Base-by-base conservation (phyloP, 1,284 basidiomycete species). In the Microbotryum intermedium region DNA sequence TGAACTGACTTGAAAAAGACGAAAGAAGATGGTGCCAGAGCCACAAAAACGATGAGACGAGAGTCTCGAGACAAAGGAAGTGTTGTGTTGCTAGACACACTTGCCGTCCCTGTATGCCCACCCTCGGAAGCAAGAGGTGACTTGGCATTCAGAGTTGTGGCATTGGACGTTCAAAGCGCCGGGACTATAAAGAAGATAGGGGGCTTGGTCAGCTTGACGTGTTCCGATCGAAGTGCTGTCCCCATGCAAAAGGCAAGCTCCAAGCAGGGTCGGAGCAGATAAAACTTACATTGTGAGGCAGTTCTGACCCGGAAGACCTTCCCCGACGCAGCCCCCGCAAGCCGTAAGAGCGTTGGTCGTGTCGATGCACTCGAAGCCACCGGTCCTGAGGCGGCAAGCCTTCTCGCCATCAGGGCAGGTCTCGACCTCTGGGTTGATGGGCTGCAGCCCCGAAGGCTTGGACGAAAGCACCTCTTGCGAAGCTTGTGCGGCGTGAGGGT, bases 281-380 rank as follows among this genome's bases (percentile, higher is more conserved):
- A 34, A 18, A 39, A 39, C 34, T 39, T 11, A 39, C 34, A 65
- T 65, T n/a, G 54, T 52, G 18, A 65, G 58, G 58, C 63, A 65
- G 63, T 65, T 53, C 39, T 34, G 42, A 11, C 63, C 63, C 11
- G 52, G 3, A 46, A 43, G 11, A 43, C 55, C 55, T 5, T 46
- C 29, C 7, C 55, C 60, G 34, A 56, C 50, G 53, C 60, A 65
- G 11, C 63, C 60, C 8, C 63, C 63, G 49, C 63, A 61, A 10
- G 55, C 23, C 4, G 52, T 49, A 21, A 65, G 57, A n/a, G 29
- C 39, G 26, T 43, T 45, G 25, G 45, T 30, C 2, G 60, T 59
- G 55, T 65, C 63, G 30, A 65, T 26, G 52, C 63, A 65, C 39
- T 65, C 63, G 55, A 59, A 65, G 39, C 56, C 61, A 26, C 61